Evolutionary conservation across 2,329 filamentous ascomycete genomes (phyloP).

Genomic region (Alternaria gaisen): DNA sequence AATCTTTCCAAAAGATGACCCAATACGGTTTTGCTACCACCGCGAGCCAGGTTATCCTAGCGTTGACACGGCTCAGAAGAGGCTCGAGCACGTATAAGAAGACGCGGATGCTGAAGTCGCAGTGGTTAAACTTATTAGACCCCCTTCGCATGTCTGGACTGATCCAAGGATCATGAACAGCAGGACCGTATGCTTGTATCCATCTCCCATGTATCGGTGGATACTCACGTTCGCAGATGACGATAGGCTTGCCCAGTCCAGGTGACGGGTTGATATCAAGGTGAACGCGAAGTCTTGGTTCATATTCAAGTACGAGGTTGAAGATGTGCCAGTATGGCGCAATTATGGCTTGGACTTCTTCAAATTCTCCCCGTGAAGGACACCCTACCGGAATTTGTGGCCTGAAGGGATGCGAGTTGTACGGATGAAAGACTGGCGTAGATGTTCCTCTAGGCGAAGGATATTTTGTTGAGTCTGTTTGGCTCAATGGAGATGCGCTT

Average conservation of each 20-base stretch:
- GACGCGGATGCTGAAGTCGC: constrained; percentile 10
- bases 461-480: neutral
- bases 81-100: constrained; percentile 2
- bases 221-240: neutral
- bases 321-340: constrained; percentile 13
- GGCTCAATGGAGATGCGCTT: neutral
- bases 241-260: neutral
- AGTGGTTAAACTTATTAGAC: constrained; percentile 6
- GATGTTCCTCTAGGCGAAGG: neutral
- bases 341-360: neutral
- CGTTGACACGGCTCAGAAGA: neutral
- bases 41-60: constrained; percentile 1
- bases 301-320: constrained; percentile 7
- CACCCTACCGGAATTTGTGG: neutral
- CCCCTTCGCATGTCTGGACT: neutral
- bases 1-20: neutral
- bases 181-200: neutral
- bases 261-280: neutral
- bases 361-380: neutral
- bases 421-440: neutral
- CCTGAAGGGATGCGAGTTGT: neutral
- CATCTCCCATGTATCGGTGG: neutral
- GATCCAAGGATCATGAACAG: neutral
- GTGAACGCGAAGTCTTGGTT: neutral
- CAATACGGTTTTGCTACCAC: neutral